Percentiles rank a stretch among this genome's conserved stretches.
Evolutionary conservation across 2,329 filamentous ascomycete species (phyloP).

Genomic region (Verticillium nubilum): DNA sequence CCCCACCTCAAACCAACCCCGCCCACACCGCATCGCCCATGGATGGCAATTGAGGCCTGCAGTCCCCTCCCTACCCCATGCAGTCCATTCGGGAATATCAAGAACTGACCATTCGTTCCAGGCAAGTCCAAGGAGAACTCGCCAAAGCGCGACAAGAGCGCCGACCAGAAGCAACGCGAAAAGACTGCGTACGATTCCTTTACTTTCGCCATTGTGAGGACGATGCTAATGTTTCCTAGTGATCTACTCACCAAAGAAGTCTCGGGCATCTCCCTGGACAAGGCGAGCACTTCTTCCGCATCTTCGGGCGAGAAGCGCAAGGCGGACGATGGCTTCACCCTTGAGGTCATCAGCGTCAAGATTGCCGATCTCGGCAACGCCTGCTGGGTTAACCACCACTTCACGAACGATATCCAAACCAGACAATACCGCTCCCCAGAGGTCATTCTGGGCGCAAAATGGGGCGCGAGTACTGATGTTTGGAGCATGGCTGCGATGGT

Average conservation of each 20-base stretch:
- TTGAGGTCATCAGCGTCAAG: conserved; percentile 91
- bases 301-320: conserved; percentile 56
- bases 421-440: conserved; percentile 95
- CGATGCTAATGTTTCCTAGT: conserved; percentile 37
- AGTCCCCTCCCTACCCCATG: background rate
- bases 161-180: conserved; percentile 77
- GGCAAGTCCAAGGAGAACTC: conserved; percentile 35
- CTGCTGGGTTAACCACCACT: conserved; percentile 98
- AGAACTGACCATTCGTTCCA: conserved; percentile 11
- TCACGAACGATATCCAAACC: conserved; percentile 98
- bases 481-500: conserved; percentile 99
- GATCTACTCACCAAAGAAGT: conserved; percentile 90
- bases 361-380: conserved; percentile 98
- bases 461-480: conserved; percentile 98
- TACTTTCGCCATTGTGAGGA: background rate
- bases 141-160: conserved; percentile 39
- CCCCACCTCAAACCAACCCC: background rate
- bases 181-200: conserved; percentile 75
- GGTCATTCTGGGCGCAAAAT: conserved; percentile 93
- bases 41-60: background rate
- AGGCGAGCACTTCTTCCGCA: conserved; percentile 47
- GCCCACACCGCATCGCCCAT: background rate
- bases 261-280: conserved; percentile 90
- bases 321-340: conserved; percentile 49
- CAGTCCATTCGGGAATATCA: background rate